A percentile compares a stretch with the other conserved stretches of the same genome.
Conservation (phyloP, 139 green algal species). For the Coelastrella sp. region DNA sequence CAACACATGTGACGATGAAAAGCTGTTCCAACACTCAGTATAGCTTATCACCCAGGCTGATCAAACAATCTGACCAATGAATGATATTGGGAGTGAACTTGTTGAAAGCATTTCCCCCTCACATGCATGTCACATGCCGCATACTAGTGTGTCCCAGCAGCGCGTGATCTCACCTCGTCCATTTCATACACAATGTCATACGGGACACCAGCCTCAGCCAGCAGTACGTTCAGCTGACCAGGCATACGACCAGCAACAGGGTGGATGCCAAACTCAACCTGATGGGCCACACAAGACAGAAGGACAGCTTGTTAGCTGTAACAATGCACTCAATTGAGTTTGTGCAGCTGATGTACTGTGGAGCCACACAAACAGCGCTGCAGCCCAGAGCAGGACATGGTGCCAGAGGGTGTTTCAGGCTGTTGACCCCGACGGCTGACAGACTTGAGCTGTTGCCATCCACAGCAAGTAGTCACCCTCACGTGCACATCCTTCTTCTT, state of each 20-base stretch:
- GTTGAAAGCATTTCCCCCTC: no score
- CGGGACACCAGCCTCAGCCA: constrained; percentile 89
- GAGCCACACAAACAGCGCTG: no score
- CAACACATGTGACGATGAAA: no score
- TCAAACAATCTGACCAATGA: constrained; percentile 53
- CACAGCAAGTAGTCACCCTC: constrained; percentile 4
- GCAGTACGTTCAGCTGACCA: constrained; percentile 93
- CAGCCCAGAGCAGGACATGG: no score
- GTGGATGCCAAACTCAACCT: constrained; percentile 85
- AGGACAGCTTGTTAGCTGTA: not conserved
- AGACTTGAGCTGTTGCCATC: not conserved
- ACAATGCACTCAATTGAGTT: no score
- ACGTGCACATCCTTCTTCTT: constrained; percentile 66
- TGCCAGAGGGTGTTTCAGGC: not conserved
- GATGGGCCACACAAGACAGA: not conserved
- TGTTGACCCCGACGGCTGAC: not conserved
- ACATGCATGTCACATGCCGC: no score
- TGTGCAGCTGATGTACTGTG: no score
- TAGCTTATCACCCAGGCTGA: no score
- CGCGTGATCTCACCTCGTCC: constrained; percentile 56
- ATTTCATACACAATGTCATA: constrained; percentile 79
- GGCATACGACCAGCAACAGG: constrained; percentile 74
- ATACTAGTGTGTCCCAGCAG: no score
- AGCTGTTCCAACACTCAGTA: no score
- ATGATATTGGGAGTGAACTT: no score